Conservation (phyloP, 225 moss, liverwort and hornwort species). For the Marchantia paleacea region DNA sequence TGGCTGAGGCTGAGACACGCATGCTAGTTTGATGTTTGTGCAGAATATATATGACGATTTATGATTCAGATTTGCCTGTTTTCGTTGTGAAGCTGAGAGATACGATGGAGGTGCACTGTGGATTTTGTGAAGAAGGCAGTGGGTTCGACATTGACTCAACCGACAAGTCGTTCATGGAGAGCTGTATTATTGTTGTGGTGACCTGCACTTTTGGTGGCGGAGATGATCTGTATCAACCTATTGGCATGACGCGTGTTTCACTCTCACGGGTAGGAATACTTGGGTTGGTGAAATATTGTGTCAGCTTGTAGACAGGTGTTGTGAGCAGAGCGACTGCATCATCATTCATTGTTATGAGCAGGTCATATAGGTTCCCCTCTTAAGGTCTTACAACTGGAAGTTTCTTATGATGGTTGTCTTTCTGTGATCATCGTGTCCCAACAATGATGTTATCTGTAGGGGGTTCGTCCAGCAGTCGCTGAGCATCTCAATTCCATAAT, state of each 20-base stretch:
- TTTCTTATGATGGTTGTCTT: too few relatives aligned
- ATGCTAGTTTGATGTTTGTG: neutral
- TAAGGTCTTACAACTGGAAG: too few relatives aligned
- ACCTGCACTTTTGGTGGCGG: constrained; percentile 98
- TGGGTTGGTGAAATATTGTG: neutral
- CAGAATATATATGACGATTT: neutral
- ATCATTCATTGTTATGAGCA: too few relatives aligned
- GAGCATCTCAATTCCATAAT: too few relatives aligned
- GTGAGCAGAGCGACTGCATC: neutral
- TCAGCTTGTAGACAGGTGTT: neutral
- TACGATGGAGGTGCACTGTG: constrained; percentile 77
- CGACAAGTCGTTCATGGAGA: constrained; percentile 61
- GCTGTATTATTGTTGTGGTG: constrained; percentile 67
- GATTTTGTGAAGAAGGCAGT: constrained; percentile 69
- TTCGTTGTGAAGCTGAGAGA: constrained; percentile 46
- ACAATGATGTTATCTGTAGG: too few relatives aligned
- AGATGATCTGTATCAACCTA: constrained; percentile 94
- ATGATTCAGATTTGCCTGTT: neutral
- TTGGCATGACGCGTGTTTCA: constrained; percentile 69
- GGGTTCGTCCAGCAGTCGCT: too few relatives aligned
- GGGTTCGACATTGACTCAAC: constrained; percentile 62
- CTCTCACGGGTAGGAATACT: constrained; percentile 42
- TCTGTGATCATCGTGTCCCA: too few relatives aligned
- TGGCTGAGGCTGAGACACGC: neutral
- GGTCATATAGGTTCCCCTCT: too few relatives aligned